phyloP scores from a whole-genome alignment of 176 grass and related monocot species.

The Microstegium vimineum region DNA sequence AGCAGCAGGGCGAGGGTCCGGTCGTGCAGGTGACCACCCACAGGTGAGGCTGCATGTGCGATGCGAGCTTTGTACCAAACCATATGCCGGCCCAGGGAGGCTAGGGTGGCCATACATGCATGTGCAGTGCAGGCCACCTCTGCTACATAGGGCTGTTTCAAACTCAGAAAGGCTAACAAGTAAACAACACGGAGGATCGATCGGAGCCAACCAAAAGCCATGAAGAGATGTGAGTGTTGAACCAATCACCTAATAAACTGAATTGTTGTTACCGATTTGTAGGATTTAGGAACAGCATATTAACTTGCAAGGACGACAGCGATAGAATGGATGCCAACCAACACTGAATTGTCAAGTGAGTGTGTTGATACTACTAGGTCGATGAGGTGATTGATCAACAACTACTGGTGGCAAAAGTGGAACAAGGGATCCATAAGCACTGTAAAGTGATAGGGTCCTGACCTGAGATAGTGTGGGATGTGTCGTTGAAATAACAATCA shows the following conservation, averaged over 20 bases:
- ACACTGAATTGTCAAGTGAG: constrained; percentile 4
- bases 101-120: constrained; percentile 12
- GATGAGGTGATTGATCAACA: constrained; percentile 40
- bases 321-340: background rate
- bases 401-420: constrained; percentile 8
- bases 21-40: constrained; percentile 3
- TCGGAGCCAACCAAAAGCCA: constrained; percentile 6
- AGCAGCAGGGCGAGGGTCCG: background rate
- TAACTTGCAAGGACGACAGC: constrained; percentile 7
- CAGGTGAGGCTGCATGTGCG: constrained; percentile 36
- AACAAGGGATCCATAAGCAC: constrained; percentile 12
- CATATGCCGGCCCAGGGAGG: constrained; percentile 6
- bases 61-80: constrained; percentile 26
- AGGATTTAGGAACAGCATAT: background rate
- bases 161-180: background rate
- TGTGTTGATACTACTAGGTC: background rate
- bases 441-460: constrained; percentile 36
- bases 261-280: background rate
- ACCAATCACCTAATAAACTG: background rate
- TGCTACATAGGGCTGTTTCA: background rate
- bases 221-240: constrained; percentile 26
- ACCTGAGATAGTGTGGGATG: constrained; percentile 19
- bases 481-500: constrained; percentile 21
- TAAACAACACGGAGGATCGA: constrained; percentile 11
- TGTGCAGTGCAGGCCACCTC: constrained; percentile 30